Evolutionary conservation across 352 stramenopile species (phyloP), one percentile per base, ranked within the genome.

Genomic region (Globisporangium rhizosaccharum): DNA sequence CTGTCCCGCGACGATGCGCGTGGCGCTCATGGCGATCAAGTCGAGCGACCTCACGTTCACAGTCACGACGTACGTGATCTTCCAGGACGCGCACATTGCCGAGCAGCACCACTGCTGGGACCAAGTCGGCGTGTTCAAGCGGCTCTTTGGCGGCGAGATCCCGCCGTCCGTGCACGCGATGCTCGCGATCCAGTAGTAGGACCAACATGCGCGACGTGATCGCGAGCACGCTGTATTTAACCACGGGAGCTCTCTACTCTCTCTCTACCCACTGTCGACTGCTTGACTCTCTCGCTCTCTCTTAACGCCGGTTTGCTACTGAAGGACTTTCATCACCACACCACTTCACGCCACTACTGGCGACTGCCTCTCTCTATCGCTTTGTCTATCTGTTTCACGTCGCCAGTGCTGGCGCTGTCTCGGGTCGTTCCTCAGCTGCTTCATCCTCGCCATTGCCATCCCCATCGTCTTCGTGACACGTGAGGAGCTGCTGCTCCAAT

Each of bases 51-150:
- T 92, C 55, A 90, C 82, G 46, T 92, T 92, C 66, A 92, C 82
- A 12, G 82, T 92, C 67, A 92, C 82, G 14, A 87, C 82, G 56
- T 92, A 89, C 64, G 76, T 90, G 42, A 86, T 92, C 56, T 92
- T 92, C 61, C 72, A 92, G 59, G 77, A 88, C 33, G 49, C 75
- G 28, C 74, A 63, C 2, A 90, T 92, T 57, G 78, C 76, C 14
- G 76, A 88, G 65, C 82, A 92, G 61, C 76, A 90, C 67, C 82
- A 92, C 62, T 84, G 79, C 66, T 92, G 82, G 82, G 82, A 92
- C 66, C 82, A 92, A 59, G 79, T 90, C 18, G 76, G 82, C 45
- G 79, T 92, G 14, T 90, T 92, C 63, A 92, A 92, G 65, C 68
- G 82, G 37, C 72, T 92, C 46, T 92, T 92, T 55, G 79, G 82